phyloP scores from a whole-genome alignment of 73 alveolate species.

The Paramecium octaurelia region DNA sequence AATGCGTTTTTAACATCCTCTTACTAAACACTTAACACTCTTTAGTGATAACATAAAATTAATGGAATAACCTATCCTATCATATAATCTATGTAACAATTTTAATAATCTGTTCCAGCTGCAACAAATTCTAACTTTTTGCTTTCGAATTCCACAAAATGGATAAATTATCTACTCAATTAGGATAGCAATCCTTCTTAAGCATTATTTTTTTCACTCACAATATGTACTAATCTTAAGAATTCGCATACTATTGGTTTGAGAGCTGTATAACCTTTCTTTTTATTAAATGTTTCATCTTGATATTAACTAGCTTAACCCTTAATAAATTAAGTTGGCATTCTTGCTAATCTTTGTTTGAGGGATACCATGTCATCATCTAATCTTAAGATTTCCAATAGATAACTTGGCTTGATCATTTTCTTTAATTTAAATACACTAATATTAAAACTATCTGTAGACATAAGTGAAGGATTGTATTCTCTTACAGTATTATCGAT shows the following conservation, averaged over 20 bases:
- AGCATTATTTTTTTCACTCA: background rate
- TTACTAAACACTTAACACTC: background rate
- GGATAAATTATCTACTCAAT: background rate
- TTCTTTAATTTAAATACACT: slow-evolving; percentile 35
- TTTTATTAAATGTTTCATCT: background rate
- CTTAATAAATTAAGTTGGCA: background rate
- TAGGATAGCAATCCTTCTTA: background rate
- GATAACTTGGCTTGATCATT: background rate
- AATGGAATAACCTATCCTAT: background rate
- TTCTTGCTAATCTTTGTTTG: background rate
- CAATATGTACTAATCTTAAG: slow-evolving; percentile 26
- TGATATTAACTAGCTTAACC: background rate
- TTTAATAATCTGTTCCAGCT: background rate
- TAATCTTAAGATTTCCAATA: background rate
- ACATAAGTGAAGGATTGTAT: background rate
- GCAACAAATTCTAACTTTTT: background rate
- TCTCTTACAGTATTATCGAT: background rate
- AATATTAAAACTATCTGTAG: background rate
- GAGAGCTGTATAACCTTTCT: background rate
- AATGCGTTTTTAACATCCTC: background rate
- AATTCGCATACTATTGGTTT: slow-evolving; percentile 14
- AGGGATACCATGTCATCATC: background rate
- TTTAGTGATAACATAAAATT: background rate
- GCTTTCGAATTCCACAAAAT: background rate
- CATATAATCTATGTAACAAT: background rate